Percentiles rank a stretch among this genome's conserved stretches.
phyloP scores from a whole-genome alignment of 108 stramenopile species.

The Aurantiochytrium sp. region DNA sequence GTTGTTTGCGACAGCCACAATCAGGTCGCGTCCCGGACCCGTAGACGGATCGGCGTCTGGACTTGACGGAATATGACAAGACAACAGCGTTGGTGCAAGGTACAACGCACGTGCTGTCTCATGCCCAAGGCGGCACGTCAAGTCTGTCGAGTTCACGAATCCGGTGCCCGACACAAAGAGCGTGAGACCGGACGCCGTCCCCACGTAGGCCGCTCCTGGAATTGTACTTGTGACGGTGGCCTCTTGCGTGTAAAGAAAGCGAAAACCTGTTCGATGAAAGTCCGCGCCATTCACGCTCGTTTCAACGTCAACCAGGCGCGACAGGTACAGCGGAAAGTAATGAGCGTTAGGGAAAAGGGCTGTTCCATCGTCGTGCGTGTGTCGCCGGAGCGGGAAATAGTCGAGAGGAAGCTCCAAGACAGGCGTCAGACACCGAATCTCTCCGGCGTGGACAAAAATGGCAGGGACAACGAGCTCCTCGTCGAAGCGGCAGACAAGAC shows the following conservation, averaged over 20 bases:
- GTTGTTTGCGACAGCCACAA: constrained; percentile 46
- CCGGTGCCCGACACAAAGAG: constrained; percentile 38
- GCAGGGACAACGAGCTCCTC: background rate
- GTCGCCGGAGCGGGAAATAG: background rate
- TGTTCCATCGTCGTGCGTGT: background rate
- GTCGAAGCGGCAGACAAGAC: background rate
- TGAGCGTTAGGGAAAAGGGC: constrained; percentile 56
- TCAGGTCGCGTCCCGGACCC: background rate
- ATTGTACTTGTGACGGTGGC: constrained; percentile 24
- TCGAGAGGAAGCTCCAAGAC: background rate
- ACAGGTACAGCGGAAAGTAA: constrained; percentile 52
- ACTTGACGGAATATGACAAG: background rate
- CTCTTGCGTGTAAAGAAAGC: constrained; percentile 46
- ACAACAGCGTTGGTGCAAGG: background rate
- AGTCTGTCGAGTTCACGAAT: constrained; percentile 48
- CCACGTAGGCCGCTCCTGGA: constrained; percentile 13
- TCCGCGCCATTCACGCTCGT: constrained; percentile 58
- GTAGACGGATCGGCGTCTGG: background rate
- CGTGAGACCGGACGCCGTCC: background rate
- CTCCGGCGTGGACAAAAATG: background rate
- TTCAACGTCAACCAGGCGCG: constrained; percentile 52
- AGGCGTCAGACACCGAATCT: background rate
- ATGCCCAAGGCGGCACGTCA: constrained; percentile 44
- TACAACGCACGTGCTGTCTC: constrained; percentile 25
- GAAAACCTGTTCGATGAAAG: constrained; percentile 37